Percentiles rank a stretch among this genome's conserved stretches.
Conservation (phyloP, 495 filamentous ascomycete species). For the Neurospora sp. region DNA sequence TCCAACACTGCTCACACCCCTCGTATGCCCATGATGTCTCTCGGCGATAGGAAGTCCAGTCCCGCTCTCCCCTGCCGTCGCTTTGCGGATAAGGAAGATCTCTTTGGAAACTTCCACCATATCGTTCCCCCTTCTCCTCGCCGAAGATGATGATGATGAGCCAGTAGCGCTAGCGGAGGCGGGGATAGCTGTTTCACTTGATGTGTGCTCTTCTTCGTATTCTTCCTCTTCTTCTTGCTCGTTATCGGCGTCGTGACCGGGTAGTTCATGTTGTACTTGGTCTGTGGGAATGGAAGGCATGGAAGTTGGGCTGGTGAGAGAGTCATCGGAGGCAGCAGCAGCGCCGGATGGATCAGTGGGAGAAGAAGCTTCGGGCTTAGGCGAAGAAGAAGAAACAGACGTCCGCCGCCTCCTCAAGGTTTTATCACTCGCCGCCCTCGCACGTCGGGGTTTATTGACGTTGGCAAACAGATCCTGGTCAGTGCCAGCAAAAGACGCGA, state of each 20-base stretch:
- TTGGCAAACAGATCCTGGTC: too few species aligned
- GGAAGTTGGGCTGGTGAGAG: background rate
- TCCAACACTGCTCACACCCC: background rate
- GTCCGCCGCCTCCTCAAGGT: background rate
- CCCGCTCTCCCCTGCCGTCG: slow-evolving; percentile 15
- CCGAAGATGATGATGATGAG: background rate
- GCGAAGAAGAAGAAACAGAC: background rate
- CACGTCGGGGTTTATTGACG: background rate
- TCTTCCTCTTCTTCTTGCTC: background rate
- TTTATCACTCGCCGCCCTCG: background rate
- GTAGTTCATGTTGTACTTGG: background rate
- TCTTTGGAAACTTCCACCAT: slow-evolving; percentile 41
- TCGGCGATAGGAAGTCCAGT: background rate
- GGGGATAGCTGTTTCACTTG: background rate
- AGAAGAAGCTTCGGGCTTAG: background rate
- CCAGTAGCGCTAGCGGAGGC: background rate
- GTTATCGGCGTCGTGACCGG: background rate
- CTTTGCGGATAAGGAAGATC: slow-evolving; percentile 69
- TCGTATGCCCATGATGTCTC: background rate
- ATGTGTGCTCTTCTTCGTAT: background rate
- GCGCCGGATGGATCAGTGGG: too few species aligned
- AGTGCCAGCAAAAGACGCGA: too few species aligned
- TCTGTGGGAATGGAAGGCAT: background rate
- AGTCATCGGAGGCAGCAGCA: background rate
- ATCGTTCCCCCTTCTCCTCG: background rate